Percentiles rank a stretch among this genome's conserved stretches.
phyloP scores from a whole-genome alignment of 73 alveolate species.

The Paramecium caudatum region DNA sequence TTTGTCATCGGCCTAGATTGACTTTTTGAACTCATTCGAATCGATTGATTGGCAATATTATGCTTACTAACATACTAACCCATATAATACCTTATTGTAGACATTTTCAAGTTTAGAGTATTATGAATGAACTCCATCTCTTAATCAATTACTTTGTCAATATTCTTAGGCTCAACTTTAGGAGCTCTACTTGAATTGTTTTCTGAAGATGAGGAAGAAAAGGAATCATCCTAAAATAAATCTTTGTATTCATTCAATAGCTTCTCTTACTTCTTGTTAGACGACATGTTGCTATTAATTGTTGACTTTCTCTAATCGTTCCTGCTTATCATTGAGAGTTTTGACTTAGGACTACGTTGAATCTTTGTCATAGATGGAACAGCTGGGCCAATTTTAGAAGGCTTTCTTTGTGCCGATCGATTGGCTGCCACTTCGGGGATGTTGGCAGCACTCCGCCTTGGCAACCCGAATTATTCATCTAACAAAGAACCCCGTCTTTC shows the following conservation, averaged over 20 bases:
- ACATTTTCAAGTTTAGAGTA: neutral
- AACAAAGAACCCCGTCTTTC: neutral
- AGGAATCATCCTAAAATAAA: neutral
- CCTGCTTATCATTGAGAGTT: neutral
- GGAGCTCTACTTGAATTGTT: neutral
- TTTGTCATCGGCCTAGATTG: neutral
- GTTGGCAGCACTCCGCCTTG: neutral
- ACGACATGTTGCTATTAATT: slow-evolving; percentile 20
- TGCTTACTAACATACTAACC: neutral
- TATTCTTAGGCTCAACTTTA: neutral
- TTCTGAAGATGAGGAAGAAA: neutral
- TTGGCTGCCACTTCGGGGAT: neutral
- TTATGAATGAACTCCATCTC: slow-evolving; percentile 12
- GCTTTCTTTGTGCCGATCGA: neutral
- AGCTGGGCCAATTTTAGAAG: neutral
- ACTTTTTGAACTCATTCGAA: neutral
- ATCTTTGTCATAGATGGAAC: neutral
- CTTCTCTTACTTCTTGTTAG: neutral
- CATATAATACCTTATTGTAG: neutral
- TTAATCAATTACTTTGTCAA: neutral
- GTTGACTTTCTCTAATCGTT: slow-evolving; percentile 12
- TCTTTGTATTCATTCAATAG: neutral
- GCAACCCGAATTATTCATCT: slow-evolving; percentile 7
- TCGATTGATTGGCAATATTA: neutral
- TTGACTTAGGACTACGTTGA: neutral